Evolutionary conservation across 2,329 filamentous ascomycete species (phyloP), one percentile per base, ranked within the genome.

Genomic region (Exophiala bonariae): DNA sequence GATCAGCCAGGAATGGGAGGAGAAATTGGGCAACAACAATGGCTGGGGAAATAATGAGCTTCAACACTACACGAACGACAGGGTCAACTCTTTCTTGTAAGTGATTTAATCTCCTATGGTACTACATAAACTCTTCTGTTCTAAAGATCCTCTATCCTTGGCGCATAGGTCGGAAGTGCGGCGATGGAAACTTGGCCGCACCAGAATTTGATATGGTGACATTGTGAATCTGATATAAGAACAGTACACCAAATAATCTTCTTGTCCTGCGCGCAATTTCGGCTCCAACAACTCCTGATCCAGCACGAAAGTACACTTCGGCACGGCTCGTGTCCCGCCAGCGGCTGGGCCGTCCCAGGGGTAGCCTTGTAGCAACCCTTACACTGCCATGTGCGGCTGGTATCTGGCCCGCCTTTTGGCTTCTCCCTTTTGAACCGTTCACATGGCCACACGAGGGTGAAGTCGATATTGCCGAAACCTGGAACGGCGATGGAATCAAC

Each of bases 41-140:
- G 57, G 57, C 35, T 59, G 57, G 57, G 57, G 57, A 8, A 59
- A 59, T 40, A 57, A 56, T 35, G 57, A 59, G 38, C 50, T 57
- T 10, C 48, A 59, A 36, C 36, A 55, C 20, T 59, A 59, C 37
- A 59, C 57, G 5, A 35, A 42, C 32, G 40, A 49, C 11, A 41
- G 34, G 2, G 41, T 35, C 28, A 58, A 58, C 39, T 49, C 52
- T 6, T 58, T 58, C 47, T 54, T 49, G 50, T 54, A 50, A 50
- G 47, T 50, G 20, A 20, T 3, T n/a, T 14, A 28, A 30, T 18
- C 22, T 40, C 13, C 14, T 11, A 26, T 26, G 23, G 11, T 26
- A 6, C n/a, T n/a, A n/a, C n/a, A n/a, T n/a, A n/a, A n/a, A n/a
- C n/a, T n/a, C n/a, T n/a, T n/a, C n/a, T n/a, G n/a, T n/a, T n/a